A percentile compares a stretch with the other conserved stretches of the same genome.
Evolutionary conservation across 257 asterid species (phyloP).

Genomic region (Primulina huaijiensis): DNA sequence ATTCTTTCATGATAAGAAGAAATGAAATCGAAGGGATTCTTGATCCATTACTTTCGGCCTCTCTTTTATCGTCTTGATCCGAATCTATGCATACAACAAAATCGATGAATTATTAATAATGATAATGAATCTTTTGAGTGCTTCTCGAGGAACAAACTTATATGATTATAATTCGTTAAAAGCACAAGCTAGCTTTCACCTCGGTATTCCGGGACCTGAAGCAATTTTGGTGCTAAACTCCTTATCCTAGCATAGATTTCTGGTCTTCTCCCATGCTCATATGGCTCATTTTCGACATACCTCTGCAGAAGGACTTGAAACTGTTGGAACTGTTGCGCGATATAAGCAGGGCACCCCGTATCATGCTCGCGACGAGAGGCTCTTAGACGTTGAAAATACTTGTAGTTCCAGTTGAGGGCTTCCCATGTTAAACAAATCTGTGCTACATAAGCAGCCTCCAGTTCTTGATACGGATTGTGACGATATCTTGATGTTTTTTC

Average conservation of each 20-base stretch:
- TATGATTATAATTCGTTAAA: background rate
- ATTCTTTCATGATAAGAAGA: constrained; percentile 65
- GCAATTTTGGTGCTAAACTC: constrained; percentile 71
- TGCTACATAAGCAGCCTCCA: constrained; percentile 84
- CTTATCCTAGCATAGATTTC: constrained; percentile 77
- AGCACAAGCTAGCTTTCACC: constrained; percentile 34
- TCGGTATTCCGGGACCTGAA: constrained; percentile 85
- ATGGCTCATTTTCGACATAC: constrained; percentile 81
- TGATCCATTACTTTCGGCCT: constrained; percentile 41
- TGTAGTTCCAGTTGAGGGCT: constrained; percentile 86
- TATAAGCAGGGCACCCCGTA: constrained; percentile 75
- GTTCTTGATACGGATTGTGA: constrained; percentile 62
- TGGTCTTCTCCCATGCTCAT: constrained; percentile 74
- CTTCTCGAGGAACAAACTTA: no score
- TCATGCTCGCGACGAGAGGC: constrained; percentile 52
- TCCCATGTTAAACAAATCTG: constrained; percentile 92
- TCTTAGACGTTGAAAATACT: constrained; percentile 60
- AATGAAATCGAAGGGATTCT: constrained; percentile 81
- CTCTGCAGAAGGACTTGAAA: constrained; percentile 76
- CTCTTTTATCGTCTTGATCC: constrained; percentile 47
- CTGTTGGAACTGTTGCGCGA: constrained; percentile 86
- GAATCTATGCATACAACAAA: constrained; percentile 37
- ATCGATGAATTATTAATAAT: background rate
- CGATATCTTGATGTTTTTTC: constrained; percentile 37
- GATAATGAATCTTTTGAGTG: no score